Base-by-base conservation (phyloP, 768 basidiomycete genomes). In the Collybiopsis luxurians region DNA sequence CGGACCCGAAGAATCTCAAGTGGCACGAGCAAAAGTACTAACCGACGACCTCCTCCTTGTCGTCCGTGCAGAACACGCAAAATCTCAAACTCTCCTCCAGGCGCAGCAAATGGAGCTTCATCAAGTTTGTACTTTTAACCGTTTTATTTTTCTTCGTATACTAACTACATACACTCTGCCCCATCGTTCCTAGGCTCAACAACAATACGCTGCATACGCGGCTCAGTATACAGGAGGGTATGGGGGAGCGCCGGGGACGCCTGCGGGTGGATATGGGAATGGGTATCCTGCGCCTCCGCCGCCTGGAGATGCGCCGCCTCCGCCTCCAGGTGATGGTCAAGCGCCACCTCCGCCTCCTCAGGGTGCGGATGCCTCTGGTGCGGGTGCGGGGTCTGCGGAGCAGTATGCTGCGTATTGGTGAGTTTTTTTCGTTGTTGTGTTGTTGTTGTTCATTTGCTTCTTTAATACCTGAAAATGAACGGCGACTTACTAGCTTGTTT, bases 11-110 rank as follows among this genome's bases (percentile, higher is more conserved):
- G n/a, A n/a, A n/a, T n/a, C n/a, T n/a, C n/a, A n/a, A n/a, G n/a
- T n/a, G n/a, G n/a, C n/a, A n/a, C n/a, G 90, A 43, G 95, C 95
- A 3, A 92, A 92, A 70, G 86, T 85, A 6, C 73, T 95, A 26
- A 92, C 93, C 1, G 90, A 95, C 61, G 95, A 98, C 66, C 81
- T 98, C 2, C 80, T 96, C 10, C 80, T 87, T 38, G 94, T 97
- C n/a, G 92, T 98, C 9, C 82, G 82, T 17, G 79, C 84, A 60
- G 94, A 98, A 68, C 92, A 95, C 66, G 85, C 81, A 26, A 96
- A 98, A 71, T 87, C 93, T 53, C 79, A 82, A 59, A 62, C 74
- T 2, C 67, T 81, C 12, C 69, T 89, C 4, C 77, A 79, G 50
- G 89, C 90, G 52, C 89, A 92, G 68, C 90, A 92, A 71, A 88